These are phyloP conservation scores for Globisporangium cederbergense DNA, from an alignment of 352 stramenopile genomes.

Conservation along the genomic window DNA sequence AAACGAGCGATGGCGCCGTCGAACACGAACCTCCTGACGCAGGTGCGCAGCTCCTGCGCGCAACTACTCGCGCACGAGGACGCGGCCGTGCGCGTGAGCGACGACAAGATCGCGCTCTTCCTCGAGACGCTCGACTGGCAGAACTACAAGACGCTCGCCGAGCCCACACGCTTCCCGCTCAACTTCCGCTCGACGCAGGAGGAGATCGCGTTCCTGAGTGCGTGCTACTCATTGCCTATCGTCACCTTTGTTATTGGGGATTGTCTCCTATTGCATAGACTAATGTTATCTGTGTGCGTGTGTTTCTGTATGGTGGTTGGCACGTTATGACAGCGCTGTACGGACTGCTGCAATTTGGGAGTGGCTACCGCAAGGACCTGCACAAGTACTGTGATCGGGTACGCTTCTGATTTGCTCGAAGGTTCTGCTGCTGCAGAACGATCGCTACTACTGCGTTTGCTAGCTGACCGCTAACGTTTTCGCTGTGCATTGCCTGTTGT, in stretches of 20 bases:
- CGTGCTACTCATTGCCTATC: conserved; percentile 10
- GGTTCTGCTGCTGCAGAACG: no score
- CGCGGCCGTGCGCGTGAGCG: conserved; percentile 46
- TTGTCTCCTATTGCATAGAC: no score
- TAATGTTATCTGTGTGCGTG: neutral
- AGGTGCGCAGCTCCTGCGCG: conserved; percentile 53
- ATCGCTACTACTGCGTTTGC: neutral
- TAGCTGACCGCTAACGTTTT: neutral
- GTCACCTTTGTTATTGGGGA: no score
- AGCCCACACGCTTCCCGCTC: conserved; percentile 62
- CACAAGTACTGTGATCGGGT: conserved; percentile 68
- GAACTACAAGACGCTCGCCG: conserved; percentile 46
- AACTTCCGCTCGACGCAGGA: conserved; percentile 71
- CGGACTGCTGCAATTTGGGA: conserved; percentile 76
- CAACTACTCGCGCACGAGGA: conserved; percentile 39
- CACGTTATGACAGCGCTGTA: conserved; percentile 38
- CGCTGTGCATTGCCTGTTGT: neutral
- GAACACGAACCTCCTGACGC: conserved; percentile 23
- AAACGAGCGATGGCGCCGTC: conserved; percentile 25
- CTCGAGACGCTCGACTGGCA: conserved; percentile 44
- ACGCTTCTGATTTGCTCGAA: neutral
- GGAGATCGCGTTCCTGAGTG: conserved; percentile 79
- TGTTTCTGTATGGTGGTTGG: neutral
- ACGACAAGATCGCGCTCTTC: conserved; percentile 47
- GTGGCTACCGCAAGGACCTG: conserved; percentile 73